A percentile compares a stretch with the other conserved stretches of the same genome.
Evolutionary conservation across 148 eudicot species (phyloP).

Genomic region (Oxyria digyna): DNA sequence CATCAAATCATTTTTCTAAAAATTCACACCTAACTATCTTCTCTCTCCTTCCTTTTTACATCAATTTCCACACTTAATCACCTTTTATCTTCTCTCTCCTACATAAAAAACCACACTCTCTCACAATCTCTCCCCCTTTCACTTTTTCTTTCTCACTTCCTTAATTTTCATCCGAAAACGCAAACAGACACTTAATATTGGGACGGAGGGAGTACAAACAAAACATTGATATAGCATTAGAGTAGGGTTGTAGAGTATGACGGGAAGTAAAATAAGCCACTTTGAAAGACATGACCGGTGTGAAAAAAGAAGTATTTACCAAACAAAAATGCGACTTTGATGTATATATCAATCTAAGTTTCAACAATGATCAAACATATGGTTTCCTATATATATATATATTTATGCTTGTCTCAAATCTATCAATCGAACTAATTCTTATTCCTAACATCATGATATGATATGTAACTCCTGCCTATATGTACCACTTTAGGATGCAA

Average conservation of each 20-base stretch:
- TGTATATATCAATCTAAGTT: neutral
- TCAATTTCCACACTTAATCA: no score
- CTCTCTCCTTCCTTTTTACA: no score
- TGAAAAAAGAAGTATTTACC: neutral
- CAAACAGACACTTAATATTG: no score
- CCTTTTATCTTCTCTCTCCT: no score
- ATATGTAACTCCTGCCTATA: neutral
- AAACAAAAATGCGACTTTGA: neutral
- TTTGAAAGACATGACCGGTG: conserved; percentile 1
- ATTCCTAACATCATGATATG: neutral
- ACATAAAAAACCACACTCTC: no score
- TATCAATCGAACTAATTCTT: neutral
- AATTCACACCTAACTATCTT: no score
- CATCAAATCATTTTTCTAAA: no score
- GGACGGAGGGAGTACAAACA: no score
- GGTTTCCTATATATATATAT: neutral
- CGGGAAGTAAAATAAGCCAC: neutral
- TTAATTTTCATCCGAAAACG: no score
- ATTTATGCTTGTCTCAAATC: neutral
- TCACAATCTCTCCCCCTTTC: no score
- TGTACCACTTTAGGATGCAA: neutral
- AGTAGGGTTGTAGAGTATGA: neutral
- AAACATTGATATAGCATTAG: neutral
- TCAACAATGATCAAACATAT: neutral
- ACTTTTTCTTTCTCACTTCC: no score